Evolutionary conservation across 2,329 filamentous ascomycete genomes (phyloP).

Genomic region (Eutypa lata): DNA sequence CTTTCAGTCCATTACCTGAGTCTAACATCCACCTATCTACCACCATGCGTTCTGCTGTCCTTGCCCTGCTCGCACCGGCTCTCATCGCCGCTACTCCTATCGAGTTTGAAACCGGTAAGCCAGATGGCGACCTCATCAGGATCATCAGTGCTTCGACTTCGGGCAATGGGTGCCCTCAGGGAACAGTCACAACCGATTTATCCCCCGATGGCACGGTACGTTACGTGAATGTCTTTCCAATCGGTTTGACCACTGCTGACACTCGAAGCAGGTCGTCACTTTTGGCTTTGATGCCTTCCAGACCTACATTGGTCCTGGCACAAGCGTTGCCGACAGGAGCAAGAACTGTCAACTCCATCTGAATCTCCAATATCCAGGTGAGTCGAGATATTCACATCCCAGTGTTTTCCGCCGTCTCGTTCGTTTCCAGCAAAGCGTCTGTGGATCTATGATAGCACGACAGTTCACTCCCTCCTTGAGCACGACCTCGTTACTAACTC

Average conservation of each 20-base stretch:
- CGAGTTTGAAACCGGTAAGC: slow-evolving; percentile 30
- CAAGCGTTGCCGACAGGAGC: slow-evolving; percentile 30
- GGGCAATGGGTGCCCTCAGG: slow-evolving; percentile 43
- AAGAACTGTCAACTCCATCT: slow-evolving; percentile 49
- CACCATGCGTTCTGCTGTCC: not conserved
- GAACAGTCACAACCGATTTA: slow-evolving; percentile 39
- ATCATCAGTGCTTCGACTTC: slow-evolving; percentile 38
- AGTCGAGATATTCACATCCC: not conserved
- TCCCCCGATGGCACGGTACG: slow-evolving; percentile 40
- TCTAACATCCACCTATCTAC: not conserved
- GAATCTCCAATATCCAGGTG: slow-evolving; percentile 41
- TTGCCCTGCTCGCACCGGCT: slow-evolving; percentile 29
- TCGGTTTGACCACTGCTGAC: not conserved
- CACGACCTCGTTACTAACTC: not conserved
- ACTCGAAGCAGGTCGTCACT: slow-evolving; percentile 35
- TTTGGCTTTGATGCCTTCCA: slow-evolving; percentile 46
- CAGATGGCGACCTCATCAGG: slow-evolving; percentile 33
- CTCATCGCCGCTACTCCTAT: slow-evolving; percentile 36
- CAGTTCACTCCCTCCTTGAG: too few species aligned
- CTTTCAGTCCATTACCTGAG: not conserved
- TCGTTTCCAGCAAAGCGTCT: not conserved
- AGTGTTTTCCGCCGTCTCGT: not conserved
- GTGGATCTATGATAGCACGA: too few species aligned
- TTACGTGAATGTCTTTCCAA: not conserved
- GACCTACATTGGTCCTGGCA: slow-evolving; percentile 44